phyloP scores from a whole-genome alignment of 495 filamentous ascomycete genomes.

The Astrocystis sublimbata region DNA sequence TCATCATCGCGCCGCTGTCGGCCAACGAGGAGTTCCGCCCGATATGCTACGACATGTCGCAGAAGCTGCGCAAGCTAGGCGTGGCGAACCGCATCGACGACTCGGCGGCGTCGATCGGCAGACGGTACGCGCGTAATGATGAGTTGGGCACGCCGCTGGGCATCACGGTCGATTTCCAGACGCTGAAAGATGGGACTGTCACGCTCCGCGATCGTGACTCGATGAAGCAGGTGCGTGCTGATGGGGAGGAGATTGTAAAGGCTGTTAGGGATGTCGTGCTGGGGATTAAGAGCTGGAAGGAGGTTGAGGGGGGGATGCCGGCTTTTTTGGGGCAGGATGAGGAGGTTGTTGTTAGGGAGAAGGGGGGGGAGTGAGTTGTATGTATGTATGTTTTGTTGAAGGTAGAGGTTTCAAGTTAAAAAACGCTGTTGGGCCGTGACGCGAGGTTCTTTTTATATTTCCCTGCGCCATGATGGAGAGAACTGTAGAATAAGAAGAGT shows the following conservation, averaged over 20 bases:
- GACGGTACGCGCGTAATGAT: constrained; percentile 72
- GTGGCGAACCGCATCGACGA: constrained; percentile 68
- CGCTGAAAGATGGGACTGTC: constrained; percentile 65
- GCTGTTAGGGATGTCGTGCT: constrained; percentile 61
- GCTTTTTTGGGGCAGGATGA: constrained; percentile 61
- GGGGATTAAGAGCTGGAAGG: constrained; percentile 61
- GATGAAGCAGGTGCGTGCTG: constrained; percentile 70
- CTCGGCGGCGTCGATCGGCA: constrained; percentile 69
- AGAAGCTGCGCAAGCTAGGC: constrained; percentile 59
- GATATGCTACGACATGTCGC: constrained; percentile 54
- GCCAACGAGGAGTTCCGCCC: constrained; percentile 61
- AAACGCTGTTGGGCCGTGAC: no score
- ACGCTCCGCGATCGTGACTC: constrained; percentile 74
- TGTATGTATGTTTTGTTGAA: not conserved
- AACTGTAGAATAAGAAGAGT: not conserved
- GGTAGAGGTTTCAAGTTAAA: no score
- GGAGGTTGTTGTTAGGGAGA: constrained; percentile 27
- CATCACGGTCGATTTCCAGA: constrained; percentile 75
- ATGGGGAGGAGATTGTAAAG: constrained; percentile 61
- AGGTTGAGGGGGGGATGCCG: constrained; percentile 60
- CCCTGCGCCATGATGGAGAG: no score
- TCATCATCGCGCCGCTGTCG: constrained; percentile 73
- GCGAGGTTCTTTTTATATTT: no score
- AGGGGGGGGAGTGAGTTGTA: no score
- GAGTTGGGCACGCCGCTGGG: constrained; percentile 73